These are phyloP conservation scores for Colletotrichum noveboracense DNA, from an alignment of 2,329 filamentous ascomycete species.

Conservation along the genomic window DNA sequence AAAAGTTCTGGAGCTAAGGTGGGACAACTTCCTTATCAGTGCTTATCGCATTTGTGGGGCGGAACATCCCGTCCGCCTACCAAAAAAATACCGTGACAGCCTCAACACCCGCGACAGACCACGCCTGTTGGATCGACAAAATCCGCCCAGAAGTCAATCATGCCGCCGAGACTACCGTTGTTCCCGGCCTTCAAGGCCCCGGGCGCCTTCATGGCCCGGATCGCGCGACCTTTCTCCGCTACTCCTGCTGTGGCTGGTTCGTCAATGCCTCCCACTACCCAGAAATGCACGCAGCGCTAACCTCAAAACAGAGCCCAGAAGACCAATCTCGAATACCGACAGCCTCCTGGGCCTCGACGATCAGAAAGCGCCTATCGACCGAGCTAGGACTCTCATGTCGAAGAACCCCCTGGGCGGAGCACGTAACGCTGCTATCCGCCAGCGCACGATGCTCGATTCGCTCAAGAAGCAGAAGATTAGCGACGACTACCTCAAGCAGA, in stretches of 20 bases:
- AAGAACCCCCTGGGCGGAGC: background rate
- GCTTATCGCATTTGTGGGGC: constrained; percentile 15
- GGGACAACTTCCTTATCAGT: constrained; percentile 21
- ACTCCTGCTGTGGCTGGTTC: constrained; percentile 9
- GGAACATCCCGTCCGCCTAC: constrained; percentile 20
- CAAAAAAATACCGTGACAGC: constrained; percentile 23
- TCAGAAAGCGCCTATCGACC: background rate
- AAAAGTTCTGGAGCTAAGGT: constrained; percentile 12
- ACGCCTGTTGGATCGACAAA: background rate
- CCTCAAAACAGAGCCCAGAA: background rate
- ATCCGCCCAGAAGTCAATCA: constrained; percentile 24
- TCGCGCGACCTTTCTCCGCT: constrained; percentile 20
- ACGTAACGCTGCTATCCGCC: constrained; percentile 24
- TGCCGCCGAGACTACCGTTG: constrained; percentile 45
- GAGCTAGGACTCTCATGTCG: background rate
- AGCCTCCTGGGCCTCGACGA: constrained; percentile 20
- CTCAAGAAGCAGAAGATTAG: constrained; percentile 44
- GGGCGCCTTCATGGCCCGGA: constrained; percentile 7
- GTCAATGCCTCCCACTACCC: background rate
- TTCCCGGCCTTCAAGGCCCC: constrained; percentile 18
- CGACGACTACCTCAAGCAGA: constrained; percentile 65
- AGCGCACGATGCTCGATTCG: constrained; percentile 40
- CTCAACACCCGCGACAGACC: constrained; percentile 20
- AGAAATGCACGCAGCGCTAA: background rate
- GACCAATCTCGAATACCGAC: constrained; percentile 2